Base-by-base conservation (phyloP, 2,329 filamentous ascomycete genomes). In the Botrytis porri region DNA sequence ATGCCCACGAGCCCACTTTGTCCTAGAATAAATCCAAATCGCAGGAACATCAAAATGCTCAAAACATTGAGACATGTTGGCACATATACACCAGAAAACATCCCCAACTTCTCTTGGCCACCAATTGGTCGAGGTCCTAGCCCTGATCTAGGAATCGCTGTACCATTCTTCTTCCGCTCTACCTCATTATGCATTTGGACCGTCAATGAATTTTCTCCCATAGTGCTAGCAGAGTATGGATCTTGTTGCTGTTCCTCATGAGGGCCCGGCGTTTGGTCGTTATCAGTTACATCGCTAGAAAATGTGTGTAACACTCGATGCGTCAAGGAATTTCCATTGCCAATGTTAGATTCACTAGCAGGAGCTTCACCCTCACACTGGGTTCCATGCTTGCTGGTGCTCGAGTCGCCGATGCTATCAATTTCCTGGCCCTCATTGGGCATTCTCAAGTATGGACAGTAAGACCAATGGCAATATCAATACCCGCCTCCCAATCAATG, bases 41-140 rank as follows among this genome's bases (percentile, higher is more conserved):
- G 89, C 78, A 97, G 85, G 83, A 97, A 97, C 93, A 97, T 97
- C 75, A 97, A 87, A 82, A 97, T 97, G 78, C 93, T 95, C 76
- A 97, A 84, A 60, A 97, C 94, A 81, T 96, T 97, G 77, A 97
- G 85, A 75, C 91, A 95, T n/a, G 94, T 94, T 1, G 94, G 94
- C 25, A 97, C 92, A 81, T 94, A 97, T 65, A 97, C 92, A 12
- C 92, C 92, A 6, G 90, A 93, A 76, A 94, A 89, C 14, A 89
- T 90, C 54, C 92, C 92, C 73, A 97, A 85, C 83, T 96, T 96
- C 77, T 87, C 83, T 25, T 81, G 81, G 18, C 79, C 80, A 39
- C 80, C 80, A 73, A 81, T 69, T 80, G 82, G 74, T 81, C 84
- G 66, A 81, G 74, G 84, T 79, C 77, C 83, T 74, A 75, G 81